Evolutionary conservation across 2,329 filamentous ascomycete species (phyloP), one percentile per base, ranked within the genome.

Genomic region (Parastagonospora avenae): DNA sequence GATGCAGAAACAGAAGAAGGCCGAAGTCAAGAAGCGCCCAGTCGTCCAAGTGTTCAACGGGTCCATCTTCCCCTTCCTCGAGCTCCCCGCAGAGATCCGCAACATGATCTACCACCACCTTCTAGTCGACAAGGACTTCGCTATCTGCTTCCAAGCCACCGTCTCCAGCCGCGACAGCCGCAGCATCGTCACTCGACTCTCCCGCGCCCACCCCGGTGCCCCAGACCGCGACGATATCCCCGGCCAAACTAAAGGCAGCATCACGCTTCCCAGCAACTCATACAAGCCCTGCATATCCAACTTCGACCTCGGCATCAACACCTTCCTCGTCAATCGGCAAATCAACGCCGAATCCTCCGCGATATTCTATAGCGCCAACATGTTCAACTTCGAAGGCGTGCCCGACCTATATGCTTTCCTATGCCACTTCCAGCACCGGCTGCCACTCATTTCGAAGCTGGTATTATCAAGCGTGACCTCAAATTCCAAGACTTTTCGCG

Each of bases 71-170:
- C 45, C 46, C 2, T 48, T 56, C 31, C 45, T 56, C n/a, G 39
- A 56, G 12, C 46, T 56, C 2, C 50, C 54, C 8, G 50, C 19
- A 2, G 54, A 56, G 30, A 47, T 56, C 11, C 46, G 54, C 10
- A 53, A 53, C 28, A 41, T 45, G 33, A 48, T 56, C 27, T 56
- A 56, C 33, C 33, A 32, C 7, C 46, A 51, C 33, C 10, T 36
- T 9, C 46, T 56, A 7, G 36, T 52, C 3, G 49, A 55, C 29
- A 4, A 19, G 1, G 38, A 46, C 4, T 46, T 42, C 33, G 16
- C 42, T 7, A 38, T 55, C 24, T 31, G 27, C 9, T 39, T 43
- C 40, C 39, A 43, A 40, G 33, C 38, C 15, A 11, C 3, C 24
- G 12, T 19, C n/a, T 46, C 31, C 37, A 35, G 30, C 2, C 31